These are phyloP conservation scores for Claviceps pusilla DNA, from an alignment of 2,329 filamentous ascomycete genomes.

Conservation along the genomic window DNA sequence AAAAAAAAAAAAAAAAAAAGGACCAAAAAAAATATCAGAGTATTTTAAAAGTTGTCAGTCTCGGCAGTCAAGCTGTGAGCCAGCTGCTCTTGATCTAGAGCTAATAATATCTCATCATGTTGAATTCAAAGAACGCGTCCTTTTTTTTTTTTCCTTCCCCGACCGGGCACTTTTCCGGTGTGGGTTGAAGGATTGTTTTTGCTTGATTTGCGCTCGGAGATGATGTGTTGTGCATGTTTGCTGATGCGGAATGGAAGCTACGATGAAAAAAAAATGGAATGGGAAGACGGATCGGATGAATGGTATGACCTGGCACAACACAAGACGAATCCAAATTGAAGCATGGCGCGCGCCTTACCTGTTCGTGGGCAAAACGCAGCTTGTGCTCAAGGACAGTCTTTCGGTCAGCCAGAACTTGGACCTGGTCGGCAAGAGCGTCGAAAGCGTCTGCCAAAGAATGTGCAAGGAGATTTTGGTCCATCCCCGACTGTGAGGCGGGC, in stretches of 20 bases:
- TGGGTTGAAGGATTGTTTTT: no score
- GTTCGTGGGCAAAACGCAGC: constrained; percentile 49
- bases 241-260: not conserved
- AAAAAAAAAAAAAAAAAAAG: no score
- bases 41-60: constrained; percentile 40
- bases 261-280: not conserved
- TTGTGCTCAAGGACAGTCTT: constrained; percentile 54
- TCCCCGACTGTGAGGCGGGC: constrained; percentile 12
- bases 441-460: constrained; percentile 50
- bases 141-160: not conserved
- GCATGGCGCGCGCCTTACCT: constrained; percentile 31
- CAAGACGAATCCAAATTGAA: not conserved
- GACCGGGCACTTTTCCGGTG: not conserved
- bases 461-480: constrained; percentile 27
- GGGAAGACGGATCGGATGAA: no score
- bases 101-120: constrained; percentile 42
- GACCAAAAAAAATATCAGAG: constrained; percentile 8
- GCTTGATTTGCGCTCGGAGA: not conserved
- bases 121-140: constrained; percentile 10
- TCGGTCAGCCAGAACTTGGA: constrained; percentile 46
- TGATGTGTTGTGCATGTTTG: not conserved
- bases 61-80: constrained; percentile 28
- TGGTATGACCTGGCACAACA: not conserved
- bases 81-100: constrained; percentile 70
- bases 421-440: constrained; percentile 48